phyloP scores from a whole-genome alignment of 208 protist species.

The Crithidia mellificae region DNA sequence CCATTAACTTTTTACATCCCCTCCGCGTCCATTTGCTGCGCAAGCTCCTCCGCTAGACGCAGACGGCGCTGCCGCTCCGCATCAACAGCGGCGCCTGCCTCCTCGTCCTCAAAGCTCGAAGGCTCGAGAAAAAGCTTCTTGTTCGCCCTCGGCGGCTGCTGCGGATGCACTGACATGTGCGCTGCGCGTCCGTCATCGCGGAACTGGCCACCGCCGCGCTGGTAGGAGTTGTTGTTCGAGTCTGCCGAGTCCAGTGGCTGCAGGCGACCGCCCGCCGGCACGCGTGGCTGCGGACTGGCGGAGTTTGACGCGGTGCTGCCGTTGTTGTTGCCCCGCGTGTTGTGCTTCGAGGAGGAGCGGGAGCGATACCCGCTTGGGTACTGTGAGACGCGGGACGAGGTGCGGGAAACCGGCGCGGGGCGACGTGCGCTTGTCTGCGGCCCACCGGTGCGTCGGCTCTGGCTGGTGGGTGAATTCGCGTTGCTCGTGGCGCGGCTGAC shows the following conservation, averaged over 20 bases:
- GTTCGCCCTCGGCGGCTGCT: not conserved
- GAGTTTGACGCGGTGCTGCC: not conserved
- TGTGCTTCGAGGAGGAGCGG: not conserved
- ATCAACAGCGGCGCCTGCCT: not conserved
- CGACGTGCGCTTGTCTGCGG: not conserved
- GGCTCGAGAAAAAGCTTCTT: slow-evolving; percentile 3
- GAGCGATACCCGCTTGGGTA: not conserved
- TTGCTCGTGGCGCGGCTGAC: slow-evolving; percentile 4
- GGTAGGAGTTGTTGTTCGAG: not conserved
- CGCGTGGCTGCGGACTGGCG: not conserved
- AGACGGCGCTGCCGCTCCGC: slow-evolving; percentile 20
- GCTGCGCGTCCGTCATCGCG: slow-evolving; percentile 9
- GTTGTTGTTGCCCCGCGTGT: not conserved
- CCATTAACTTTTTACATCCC: not conserved
- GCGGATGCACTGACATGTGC: not conserved
- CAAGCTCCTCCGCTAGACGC: slow-evolving; percentile 7
- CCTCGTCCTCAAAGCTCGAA: not conserved
- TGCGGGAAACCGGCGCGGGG: not conserved
- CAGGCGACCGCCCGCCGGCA: slow-evolving; percentile 4
- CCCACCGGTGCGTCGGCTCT: not conserved
- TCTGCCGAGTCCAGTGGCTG: not conserved
- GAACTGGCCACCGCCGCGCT: slow-evolving; percentile 1
- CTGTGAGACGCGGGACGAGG: not conserved
- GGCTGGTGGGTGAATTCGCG: slow-evolving; percentile 4
- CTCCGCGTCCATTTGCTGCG: slow-evolving; percentile 8